These are phyloP conservation scores for Hypoxylon sp. DNA, from an alignment of 2,329 filamentous ascomycete species.

Conservation along the genomic window DNA sequence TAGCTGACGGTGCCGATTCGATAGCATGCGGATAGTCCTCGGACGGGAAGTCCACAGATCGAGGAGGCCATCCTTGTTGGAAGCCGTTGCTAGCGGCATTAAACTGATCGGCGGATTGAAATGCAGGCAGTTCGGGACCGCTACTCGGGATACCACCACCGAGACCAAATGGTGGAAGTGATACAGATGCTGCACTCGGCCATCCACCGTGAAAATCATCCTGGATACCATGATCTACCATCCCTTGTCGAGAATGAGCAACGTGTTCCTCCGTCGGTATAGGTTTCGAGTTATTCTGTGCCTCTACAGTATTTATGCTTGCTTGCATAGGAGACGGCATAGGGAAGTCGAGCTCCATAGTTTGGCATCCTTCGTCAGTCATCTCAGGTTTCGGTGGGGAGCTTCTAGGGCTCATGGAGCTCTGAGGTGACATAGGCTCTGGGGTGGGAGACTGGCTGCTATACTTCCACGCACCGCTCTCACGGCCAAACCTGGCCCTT, in stretches of 20 bases:
- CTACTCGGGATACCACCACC: slow-evolving; percentile 1
- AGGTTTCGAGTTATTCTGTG: slow-evolving; percentile 10
- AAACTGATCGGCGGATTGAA: slow-evolving; percentile 21
- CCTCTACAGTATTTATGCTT: slow-evolving; percentile 14
- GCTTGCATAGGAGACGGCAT: slow-evolving; percentile 27
- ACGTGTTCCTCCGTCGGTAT: slow-evolving; percentile 18
- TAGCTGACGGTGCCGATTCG: slow-evolving; percentile 16
- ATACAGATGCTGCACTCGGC: slow-evolving; percentile 14
- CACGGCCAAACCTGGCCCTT: slow-evolving; percentile 76
- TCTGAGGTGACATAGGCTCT: slow-evolving; percentile 57
- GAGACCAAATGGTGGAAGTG: slow-evolving; percentile 6
- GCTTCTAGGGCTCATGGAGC: slow-evolving; percentile 21
- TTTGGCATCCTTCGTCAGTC: slow-evolving; percentile 59
- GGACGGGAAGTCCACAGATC: slow-evolving; percentile 17
- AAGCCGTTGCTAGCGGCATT: slow-evolving; percentile 13
- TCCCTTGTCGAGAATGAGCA: slow-evolving; percentile 18
- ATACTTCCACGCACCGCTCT: slow-evolving; percentile 81
- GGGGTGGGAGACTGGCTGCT: slow-evolving; percentile 80
- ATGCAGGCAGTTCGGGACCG: slow-evolving; percentile 23
- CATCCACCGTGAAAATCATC: slow-evolving; percentile 30
- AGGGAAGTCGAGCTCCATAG: slow-evolving; percentile 55
- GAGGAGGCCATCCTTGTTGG: slow-evolving; percentile 31
- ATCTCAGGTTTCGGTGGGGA: slow-evolving; percentile 50
- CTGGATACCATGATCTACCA: slow-evolving; percentile 45
- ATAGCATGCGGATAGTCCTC: slow-evolving; percentile 24